Conservation (phyloP, 2,329 filamentous ascomycete species). For the Fusarium veterinarium region DNA sequence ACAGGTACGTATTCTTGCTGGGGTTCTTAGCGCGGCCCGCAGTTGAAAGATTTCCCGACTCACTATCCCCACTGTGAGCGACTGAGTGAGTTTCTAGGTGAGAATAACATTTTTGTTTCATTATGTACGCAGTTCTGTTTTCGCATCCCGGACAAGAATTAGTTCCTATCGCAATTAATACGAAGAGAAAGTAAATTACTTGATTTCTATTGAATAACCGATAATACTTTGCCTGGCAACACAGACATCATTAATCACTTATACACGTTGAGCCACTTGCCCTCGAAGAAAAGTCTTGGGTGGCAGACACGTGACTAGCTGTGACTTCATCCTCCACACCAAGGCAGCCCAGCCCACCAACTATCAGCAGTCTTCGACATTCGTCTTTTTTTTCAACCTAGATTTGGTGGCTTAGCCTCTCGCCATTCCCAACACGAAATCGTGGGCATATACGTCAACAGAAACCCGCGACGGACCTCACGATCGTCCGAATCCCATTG, state of each 20-base stretch:
- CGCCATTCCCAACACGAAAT: conserved; percentile 25
- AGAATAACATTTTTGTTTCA: neutral
- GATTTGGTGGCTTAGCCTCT: conserved; percentile 29
- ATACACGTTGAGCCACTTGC: neutral
- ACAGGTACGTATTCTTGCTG: conserved; percentile 38
- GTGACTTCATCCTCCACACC: conserved; percentile 47
- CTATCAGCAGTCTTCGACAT: conserved; percentile 43
- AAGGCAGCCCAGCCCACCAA: conserved; percentile 45
- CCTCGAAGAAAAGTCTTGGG: conserved; percentile 36
- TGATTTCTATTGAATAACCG: too few relatives aligned
- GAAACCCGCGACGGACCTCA: neutral
- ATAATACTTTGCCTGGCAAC: neutral
- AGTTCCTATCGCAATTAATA: neutral
- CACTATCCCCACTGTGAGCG: conserved; percentile 7
- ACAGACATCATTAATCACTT: neutral
- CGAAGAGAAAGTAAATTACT: neutral
- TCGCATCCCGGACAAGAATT: neutral
- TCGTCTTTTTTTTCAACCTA: conserved; percentile 33
- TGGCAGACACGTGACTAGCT: conserved; percentile 40
- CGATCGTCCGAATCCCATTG: conserved; percentile 1
- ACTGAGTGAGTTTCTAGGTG: neutral
- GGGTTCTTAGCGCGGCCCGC: conserved; percentile 23
- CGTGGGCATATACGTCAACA: conserved; percentile 1
- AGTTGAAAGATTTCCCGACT: conserved; percentile 21
- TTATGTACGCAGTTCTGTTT: neutral